These are phyloP conservation scores for Chaetoscypha palmicola DNA, from an alignment of 2,329 filamentous ascomycete species.

Conservation along the genomic window DNA sequence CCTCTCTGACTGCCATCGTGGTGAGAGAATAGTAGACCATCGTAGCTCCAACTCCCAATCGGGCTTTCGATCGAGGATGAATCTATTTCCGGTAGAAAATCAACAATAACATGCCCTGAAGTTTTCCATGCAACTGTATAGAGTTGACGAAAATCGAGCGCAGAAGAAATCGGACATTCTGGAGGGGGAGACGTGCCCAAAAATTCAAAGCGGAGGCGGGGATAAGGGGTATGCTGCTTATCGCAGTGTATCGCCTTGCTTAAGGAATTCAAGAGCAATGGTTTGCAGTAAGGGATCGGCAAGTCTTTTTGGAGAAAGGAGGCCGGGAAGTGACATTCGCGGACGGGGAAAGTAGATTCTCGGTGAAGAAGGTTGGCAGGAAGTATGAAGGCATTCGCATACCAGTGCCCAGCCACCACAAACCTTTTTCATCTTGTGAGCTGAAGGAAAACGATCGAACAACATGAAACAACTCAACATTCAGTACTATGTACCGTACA, in stretches of 20 bases:
- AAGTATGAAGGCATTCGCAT: slow-evolving; percentile 10
- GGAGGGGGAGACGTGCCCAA: slow-evolving; percentile 10
- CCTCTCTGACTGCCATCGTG: slow-evolving; percentile 20
- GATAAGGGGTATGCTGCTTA: slow-evolving; percentile 17
- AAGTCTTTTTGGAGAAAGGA: slow-evolving; percentile 1
- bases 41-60: background rate
- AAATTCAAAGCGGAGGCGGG: slow-evolving; percentile 20
- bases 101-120: slow-evolving; percentile 9
- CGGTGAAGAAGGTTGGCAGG: background rate
- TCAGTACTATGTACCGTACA: no score
- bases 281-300: slow-evolving; percentile 22
- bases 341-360: background rate
- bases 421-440: no score
- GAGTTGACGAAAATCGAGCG: slow-evolving; percentile 9
- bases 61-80: background rate
- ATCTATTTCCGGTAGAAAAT: slow-evolving; percentile 2
- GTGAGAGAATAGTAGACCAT: slow-evolving; percentile 2
- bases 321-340: no score
- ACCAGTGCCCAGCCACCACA: slow-evolving; percentile 9
- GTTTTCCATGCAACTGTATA: slow-evolving; percentile 2
- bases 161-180: slow-evolving; percentile 8
- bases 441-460: no score
- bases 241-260: slow-evolving; percentile 20
- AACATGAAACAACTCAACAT: no score
- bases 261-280: slow-evolving; percentile 22